These are phyloP conservation scores for Pterocarpus macrocarpus DNA, from an alignment of 306 rosid genomes.

Conservation along the genomic window DNA sequence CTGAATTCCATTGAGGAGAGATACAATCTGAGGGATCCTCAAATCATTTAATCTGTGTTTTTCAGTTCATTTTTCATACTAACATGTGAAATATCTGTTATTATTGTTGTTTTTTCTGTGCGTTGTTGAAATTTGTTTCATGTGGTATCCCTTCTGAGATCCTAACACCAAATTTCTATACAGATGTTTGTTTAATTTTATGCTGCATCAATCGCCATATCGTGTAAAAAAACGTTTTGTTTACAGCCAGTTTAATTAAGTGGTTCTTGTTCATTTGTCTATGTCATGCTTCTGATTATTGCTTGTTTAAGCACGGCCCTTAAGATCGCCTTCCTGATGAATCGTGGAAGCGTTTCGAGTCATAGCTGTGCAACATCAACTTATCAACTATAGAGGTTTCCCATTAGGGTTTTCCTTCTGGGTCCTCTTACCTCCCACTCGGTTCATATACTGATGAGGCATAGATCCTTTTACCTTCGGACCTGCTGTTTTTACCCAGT, in stretches of 20 bases:
- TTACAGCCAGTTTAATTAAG: neutral
- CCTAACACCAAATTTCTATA: too few species aligned
- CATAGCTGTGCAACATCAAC: slow-evolving; percentile 77
- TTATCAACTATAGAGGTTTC: slow-evolving; percentile 43
- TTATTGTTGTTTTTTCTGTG: neutral
- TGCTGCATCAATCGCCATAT: neutral
- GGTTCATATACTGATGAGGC: slow-evolving; percentile 47
- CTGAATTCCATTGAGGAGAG: slow-evolving; percentile 62
- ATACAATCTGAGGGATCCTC: slow-evolving; percentile 56
- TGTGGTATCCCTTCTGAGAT: too few species aligned
- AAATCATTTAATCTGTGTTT: neutral
- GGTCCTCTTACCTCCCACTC: slow-evolving; percentile 56
- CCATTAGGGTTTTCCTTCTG: slow-evolving; percentile 80
- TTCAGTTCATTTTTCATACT: too few species aligned
- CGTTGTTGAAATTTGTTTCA: neutral
- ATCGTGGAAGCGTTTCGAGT: slow-evolving; percentile 89
- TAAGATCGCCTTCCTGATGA: slow-evolving; percentile 87
- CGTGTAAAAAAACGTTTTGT: neutral
- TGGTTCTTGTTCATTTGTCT: neutral
- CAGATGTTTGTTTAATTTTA: neutral
- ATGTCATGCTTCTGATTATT: neutral
- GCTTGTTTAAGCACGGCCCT: slow-evolving; percentile 71
- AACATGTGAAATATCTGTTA: too few species aligned
- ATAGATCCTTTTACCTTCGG: slow-evolving; percentile 45
- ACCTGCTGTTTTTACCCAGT: slow-evolving; percentile 31